Conservation (phyloP, 2,329 filamentous ascomycete genomes). For the Hirsutella rhossiliensis region DNA sequence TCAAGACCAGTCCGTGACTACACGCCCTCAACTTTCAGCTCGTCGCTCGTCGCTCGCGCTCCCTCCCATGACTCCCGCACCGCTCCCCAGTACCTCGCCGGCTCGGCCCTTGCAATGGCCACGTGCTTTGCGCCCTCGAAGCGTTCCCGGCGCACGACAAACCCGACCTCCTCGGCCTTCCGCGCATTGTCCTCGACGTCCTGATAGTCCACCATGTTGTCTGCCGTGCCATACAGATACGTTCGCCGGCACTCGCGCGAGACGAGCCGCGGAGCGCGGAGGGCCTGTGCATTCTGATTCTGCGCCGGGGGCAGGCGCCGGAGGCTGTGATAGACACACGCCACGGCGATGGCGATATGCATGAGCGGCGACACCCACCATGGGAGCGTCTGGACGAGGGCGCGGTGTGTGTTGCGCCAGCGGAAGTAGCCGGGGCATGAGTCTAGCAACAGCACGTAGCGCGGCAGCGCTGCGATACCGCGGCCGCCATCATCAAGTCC, state of each 20-base stretch:
- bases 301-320: slow-evolving; percentile 17
- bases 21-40: neutral
- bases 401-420: slow-evolving; percentile 25
- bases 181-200: slow-evolving; percentile 36
- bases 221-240: slow-evolving; percentile 40
- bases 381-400: slow-evolving; percentile 23
- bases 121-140: slow-evolving; percentile 39
- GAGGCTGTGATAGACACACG: slow-evolving; percentile 19
- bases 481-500: slow-evolving; percentile 3
- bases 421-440: slow-evolving; percentile 34
- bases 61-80: slow-evolving; percentile 34
- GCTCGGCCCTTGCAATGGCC: slow-evolving; percentile 32
- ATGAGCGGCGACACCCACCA: slow-evolving; percentile 21
- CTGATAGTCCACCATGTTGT: slow-evolving; percentile 31
- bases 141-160: slow-evolving; percentile 28
- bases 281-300: slow-evolving; percentile 20
- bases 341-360: slow-evolving; percentile 17
- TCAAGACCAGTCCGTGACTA: neutral
- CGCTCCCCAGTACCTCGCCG: slow-evolving; percentile 36
- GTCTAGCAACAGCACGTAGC: slow-evolving; percentile 32
- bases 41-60: slow-evolving; percentile 4
- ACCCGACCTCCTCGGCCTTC: slow-evolving; percentile 26
- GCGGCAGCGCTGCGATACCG: slow-evolving; percentile 17
- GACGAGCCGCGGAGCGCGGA: slow-evolving; percentile 22
- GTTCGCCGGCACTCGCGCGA: slow-evolving; percentile 28